These are phyloP conservation scores for Atkinsonella hypoxylon DNA, from an alignment of 2,329 filamentous ascomycete species.

Conservation along the genomic window DNA sequence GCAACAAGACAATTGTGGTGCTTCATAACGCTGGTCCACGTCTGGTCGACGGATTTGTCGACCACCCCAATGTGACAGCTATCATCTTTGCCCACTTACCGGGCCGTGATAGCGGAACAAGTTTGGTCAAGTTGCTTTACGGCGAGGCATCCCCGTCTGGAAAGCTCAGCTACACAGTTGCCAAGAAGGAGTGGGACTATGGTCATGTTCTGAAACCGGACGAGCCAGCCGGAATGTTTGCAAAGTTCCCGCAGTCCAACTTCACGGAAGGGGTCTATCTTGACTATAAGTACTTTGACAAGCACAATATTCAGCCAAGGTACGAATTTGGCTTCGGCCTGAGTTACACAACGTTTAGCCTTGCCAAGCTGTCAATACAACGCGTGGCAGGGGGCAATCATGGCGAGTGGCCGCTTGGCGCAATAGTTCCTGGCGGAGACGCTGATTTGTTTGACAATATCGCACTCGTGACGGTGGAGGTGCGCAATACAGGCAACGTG, in stretches of 20 bases:
- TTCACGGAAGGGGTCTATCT: slow-evolving; percentile 40
- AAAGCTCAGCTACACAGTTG: slow-evolving; percentile 50
- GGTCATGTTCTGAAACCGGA: slow-evolving; percentile 28
- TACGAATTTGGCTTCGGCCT: slow-evolving; percentile 47
- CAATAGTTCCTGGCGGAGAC: slow-evolving; percentile 31
- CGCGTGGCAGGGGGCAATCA: slow-evolving; percentile 12
- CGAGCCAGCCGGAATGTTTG: slow-evolving; percentile 36
- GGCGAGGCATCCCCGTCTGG: slow-evolving; percentile 45
- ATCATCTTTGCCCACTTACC: slow-evolving; percentile 53
- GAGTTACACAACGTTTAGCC: slow-evolving; percentile 42
- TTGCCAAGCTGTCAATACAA: slow-evolving; percentile 29
- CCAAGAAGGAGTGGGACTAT: slow-evolving; percentile 44
- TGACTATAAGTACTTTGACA: slow-evolving; percentile 45
- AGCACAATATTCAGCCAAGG: slow-evolving; percentile 32
- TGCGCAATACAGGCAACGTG: slow-evolving; percentile 30
- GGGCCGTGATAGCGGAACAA: slow-evolving; percentile 48
- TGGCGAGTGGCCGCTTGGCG: slow-evolving; percentile 25
- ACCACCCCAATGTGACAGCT: slow-evolving; percentile 52
- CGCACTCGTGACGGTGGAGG: slow-evolving; percentile 23
- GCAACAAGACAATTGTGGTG: slow-evolving; percentile 51
- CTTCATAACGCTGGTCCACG: slow-evolving; percentile 53
- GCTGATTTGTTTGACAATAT: slow-evolving; percentile 36
- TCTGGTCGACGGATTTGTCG: slow-evolving; percentile 47
- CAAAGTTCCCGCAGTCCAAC: slow-evolving; percentile 36
- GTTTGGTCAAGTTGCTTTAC: slow-evolving; percentile 44